Conservation (phyloP, 768 basidiomycete species). For the Rhodosporidiobolus sp. region DNA sequence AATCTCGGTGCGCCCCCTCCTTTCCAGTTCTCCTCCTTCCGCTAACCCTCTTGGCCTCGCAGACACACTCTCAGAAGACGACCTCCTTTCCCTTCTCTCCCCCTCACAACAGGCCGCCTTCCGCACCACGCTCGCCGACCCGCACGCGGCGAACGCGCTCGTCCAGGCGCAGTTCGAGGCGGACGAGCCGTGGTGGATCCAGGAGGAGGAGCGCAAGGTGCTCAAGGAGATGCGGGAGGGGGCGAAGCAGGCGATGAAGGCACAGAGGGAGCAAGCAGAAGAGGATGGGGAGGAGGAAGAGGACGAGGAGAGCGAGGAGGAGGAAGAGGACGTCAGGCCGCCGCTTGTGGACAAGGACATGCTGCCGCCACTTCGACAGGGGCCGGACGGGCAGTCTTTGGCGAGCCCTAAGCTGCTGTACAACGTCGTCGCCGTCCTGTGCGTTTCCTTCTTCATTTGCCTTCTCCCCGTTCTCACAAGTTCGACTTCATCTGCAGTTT, state of each 20-base stretch:
- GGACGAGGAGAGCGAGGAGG: not conserved
- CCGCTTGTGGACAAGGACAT: not conserved
- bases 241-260: not conserved
- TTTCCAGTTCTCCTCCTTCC: not conserved
- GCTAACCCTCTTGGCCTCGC: not conserved
- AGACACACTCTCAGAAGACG: slow-evolving; percentile 37
- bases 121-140: slow-evolving; percentile 22
- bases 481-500: slow-evolving; percentile 9
- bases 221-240: slow-evolving; percentile 9
- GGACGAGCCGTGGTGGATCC: slow-evolving; percentile 39
- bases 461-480: too few species aligned
- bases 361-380: slow-evolving; percentile 10
- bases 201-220: slow-evolving; percentile 1
- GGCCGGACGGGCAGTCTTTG: not conserved
- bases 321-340: not conserved
- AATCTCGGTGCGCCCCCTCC: slow-evolving; percentile 29
- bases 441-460: not conserved
- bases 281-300: not conserved
- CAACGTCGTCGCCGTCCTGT: slow-evolving; percentile 37
- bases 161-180: slow-evolving; percentile 27
- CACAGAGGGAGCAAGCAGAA: not conserved
- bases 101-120: slow-evolving; percentile 36
- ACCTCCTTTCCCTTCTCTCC: slow-evolving; percentile 31
- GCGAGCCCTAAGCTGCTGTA: slow-evolving; percentile 14
- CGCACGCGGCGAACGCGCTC: slow-evolving; percentile 10